Evolutionary conservation across 1,139 yeast species (phyloP).

Genomic region (Nematodospora anomalae): DNA sequence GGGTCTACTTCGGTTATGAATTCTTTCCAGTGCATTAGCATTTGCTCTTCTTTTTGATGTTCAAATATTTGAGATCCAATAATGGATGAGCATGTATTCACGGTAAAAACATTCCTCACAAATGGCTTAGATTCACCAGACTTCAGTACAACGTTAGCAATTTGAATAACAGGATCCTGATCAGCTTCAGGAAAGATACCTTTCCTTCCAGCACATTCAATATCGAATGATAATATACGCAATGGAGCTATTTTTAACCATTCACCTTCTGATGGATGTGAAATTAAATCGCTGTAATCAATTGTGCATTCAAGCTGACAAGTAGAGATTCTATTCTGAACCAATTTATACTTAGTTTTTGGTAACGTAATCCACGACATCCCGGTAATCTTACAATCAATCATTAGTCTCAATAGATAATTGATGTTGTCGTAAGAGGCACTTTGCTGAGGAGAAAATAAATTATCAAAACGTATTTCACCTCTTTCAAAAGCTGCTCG

Average conservation of each 20-base stretch:
- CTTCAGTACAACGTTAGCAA: conserved; percentile 87
- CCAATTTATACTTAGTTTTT: conserved; percentile 59
- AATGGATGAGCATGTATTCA: conserved; percentile 86
- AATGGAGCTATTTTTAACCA: conserved; percentile 94
- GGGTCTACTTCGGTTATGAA: conserved; percentile 86
- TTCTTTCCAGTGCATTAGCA: conserved; percentile 83
- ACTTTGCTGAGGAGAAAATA: conserved; percentile 57
- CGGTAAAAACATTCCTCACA: conserved; percentile 91
- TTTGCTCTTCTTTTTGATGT: conserved; percentile 71
- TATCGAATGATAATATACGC: conserved; percentile 90
- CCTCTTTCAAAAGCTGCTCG: conserved; percentile 86
- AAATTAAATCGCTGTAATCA: conserved; percentile 63
- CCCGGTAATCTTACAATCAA: conserved; percentile 89
- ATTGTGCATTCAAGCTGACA: conserved; percentile 85
- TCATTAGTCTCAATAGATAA: conserved; percentile 81
- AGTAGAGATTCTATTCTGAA: conserved; percentile 54
- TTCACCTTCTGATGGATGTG: conserved; percentile 90
- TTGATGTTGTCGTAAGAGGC: conserved; percentile 89
- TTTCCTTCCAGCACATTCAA: conserved; percentile 97
- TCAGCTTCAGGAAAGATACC: conserved; percentile 97
- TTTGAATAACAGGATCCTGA: conserved; percentile 91
- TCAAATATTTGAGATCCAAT: conserved; percentile 91
- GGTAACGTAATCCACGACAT: conserved; percentile 98
- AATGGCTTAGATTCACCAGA: conserved; percentile 85
- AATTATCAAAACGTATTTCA: conserved; percentile 61